Conservation (phyloP, 2,329 filamentous ascomycete genomes). For the Paecilomyces niveus region DNA sequence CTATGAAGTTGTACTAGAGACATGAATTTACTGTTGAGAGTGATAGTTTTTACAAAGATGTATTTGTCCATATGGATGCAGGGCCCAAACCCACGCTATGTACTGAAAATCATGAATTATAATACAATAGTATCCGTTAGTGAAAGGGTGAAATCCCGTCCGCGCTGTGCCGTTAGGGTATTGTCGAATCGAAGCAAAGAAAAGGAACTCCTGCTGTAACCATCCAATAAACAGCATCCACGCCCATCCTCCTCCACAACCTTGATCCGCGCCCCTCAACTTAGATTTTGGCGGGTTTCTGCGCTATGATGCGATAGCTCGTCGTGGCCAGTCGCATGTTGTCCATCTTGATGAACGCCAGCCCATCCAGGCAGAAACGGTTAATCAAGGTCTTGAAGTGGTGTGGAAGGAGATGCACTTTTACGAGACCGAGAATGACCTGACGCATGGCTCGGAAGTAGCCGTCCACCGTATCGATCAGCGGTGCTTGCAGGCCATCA, state of each 20-base stretch:
- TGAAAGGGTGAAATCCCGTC: not conserved
- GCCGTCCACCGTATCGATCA: constrained; percentile 49
- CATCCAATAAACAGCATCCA: not conserved
- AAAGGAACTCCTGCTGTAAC: not conserved
- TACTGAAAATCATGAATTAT: not conserved
- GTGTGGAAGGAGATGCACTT: constrained; percentile 39
- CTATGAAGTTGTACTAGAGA: not conserved
- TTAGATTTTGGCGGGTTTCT: constrained; percentile 29
- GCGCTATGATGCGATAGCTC: constrained; percentile 47
- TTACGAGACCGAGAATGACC: constrained; percentile 44
- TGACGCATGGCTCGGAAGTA: constrained; percentile 48
- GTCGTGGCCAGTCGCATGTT: constrained; percentile 46
- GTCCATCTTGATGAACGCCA: constrained; percentile 52
- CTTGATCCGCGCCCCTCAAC: not conserved
- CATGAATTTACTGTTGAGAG: not conserved
- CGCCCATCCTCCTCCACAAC: not conserved
- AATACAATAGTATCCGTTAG: not conserved
- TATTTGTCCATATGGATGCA: not conserved
- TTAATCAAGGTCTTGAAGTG: constrained; percentile 51
- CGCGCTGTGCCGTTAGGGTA: not conserved
- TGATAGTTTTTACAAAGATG: not conserved
- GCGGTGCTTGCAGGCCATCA: constrained; percentile 44
- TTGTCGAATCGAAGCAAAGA: not conserved
- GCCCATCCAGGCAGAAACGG: constrained; percentile 46
- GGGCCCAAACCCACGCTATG: not conserved